Percentiles rank a stretch among this genome's conserved stretches.
Conservation (phyloP, 768 basidiomycete genomes). For the Pilatotrama ljubarskyi region DNA sequence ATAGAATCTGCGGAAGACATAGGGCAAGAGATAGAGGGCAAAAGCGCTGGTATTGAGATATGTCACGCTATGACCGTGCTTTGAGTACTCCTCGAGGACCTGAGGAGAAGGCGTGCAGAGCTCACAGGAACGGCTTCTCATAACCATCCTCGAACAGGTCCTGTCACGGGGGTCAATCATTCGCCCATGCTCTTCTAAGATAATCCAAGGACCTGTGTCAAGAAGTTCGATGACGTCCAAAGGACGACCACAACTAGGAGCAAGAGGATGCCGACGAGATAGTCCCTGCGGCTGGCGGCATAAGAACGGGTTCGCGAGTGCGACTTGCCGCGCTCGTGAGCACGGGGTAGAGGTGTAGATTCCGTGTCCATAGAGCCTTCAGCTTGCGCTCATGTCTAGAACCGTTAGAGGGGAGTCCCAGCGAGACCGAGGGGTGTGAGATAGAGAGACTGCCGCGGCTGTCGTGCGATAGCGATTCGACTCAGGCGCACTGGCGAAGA, state of each 20-base stretch:
- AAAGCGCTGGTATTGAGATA: slow-evolving; percentile 94
- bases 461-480: no score
- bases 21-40: slow-evolving; percentile 75
- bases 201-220: slow-evolving; percentile 63
- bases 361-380: slow-evolving; percentile 12
- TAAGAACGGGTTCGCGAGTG: slow-evolving; percentile 7
- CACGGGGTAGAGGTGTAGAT: slow-evolving; percentile 4
- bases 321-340: slow-evolving; percentile 15
- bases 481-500: no score
- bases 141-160: slow-evolving; percentile 65
- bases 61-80: slow-evolving; percentile 56
- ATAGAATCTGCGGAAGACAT: slow-evolving; percentile 39
- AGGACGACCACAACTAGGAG: slow-evolving; percentile 77
- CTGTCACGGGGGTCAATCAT: slow-evolving; percentile 18
- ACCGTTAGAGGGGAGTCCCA: neutral
- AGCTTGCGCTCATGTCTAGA: neutral
- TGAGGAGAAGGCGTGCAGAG: slow-evolving; percentile 16
- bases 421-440: neutral
- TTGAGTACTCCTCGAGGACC: neutral
- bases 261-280: slow-evolving; percentile 62
- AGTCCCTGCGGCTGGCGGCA: slow-evolving; percentile 35
- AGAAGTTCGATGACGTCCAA: slow-evolving; percentile 88
- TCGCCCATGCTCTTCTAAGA: neutral
- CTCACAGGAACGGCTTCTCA: slow-evolving; percentile 87
- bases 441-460: neutral